Conservation (phyloP, 352 stramenopile genomes). For the Phytophthora cactorum region DNA sequence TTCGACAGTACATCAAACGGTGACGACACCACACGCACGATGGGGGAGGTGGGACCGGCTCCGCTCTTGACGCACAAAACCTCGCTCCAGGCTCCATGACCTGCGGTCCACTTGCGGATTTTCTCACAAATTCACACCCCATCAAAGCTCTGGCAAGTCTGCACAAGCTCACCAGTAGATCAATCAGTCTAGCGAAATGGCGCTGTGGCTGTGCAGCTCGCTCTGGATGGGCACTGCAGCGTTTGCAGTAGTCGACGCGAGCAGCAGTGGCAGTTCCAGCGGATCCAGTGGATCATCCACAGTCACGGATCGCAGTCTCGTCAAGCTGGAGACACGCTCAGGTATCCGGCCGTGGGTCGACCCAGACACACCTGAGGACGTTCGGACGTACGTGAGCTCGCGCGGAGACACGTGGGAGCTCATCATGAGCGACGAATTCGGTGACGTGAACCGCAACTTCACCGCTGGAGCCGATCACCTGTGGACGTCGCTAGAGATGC, state of each 20-base stretch:
- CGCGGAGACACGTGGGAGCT: slow-evolving; percentile 62
- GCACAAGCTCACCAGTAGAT: not conserved
- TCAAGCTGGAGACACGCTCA: slow-evolving; percentile 48
- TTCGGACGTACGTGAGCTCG: slow-evolving; percentile 52
- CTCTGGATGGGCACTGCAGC: slow-evolving; percentile 10
- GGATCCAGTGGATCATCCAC: slow-evolving; percentile 22
- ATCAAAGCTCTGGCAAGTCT: not conserved
- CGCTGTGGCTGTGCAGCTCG: not conserved
- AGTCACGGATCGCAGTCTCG: slow-evolving; percentile 31
- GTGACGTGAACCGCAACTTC: slow-evolving; percentile 55
- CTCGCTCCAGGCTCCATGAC: slow-evolving; percentile 5
- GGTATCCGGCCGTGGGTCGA: slow-evolving; percentile 67
- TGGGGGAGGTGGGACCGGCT: slow-evolving; percentile 22
- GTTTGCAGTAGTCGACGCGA: slow-evolving; percentile 26
- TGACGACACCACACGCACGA: slow-evolving; percentile 1
- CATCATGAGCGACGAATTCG: slow-evolving; percentile 80
- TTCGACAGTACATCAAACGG: not conserved
- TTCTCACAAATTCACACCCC: not conserved
- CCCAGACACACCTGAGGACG: slow-evolving; percentile 52
- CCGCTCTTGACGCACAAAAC: slow-evolving; percentile 30
- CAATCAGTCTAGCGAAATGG: slow-evolving; percentile 1
- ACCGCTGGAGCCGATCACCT: slow-evolving; percentile 59
- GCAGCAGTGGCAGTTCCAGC: slow-evolving; percentile 16
- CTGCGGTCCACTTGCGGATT: slow-evolving; percentile 14
- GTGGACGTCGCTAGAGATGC: slow-evolving; percentile 71